Evolutionary conservation across 2,329 filamentous ascomycete genomes (phyloP).

Genomic region (Saccharata proteae): DNA sequence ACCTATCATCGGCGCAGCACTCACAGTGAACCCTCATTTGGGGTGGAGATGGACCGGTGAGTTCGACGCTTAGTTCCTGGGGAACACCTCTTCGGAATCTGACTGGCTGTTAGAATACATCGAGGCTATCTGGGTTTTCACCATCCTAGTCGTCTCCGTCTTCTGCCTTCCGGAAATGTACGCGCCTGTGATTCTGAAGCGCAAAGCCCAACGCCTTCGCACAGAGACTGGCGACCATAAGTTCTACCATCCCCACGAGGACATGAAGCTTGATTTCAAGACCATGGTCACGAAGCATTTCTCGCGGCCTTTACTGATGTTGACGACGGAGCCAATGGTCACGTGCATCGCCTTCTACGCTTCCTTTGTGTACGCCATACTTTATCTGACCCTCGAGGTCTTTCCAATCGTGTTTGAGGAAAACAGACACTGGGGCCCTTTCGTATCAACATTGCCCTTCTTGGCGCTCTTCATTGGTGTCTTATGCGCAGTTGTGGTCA

Average conservation of each 20-base stretch:
- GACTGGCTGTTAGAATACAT: no score
- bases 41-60: constrained; percentile 47
- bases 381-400: constrained; percentile 16
- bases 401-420: constrained; percentile 26
- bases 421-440: constrained; percentile 45
- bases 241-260: constrained; percentile 39
- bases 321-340: constrained; percentile 17
- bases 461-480: constrained; percentile 50
- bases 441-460: constrained; percentile 50
- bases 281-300: constrained; percentile 28
- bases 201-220: constrained; percentile 44
- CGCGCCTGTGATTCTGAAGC: constrained; percentile 47
- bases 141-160: constrained; percentile 48
- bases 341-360: constrained; percentile 11
- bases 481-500: constrained; percentile 43
- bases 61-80: constrained; percentile 25
- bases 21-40: constrained; percentile 30
- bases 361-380: constrained; percentile 15
- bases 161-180: constrained; percentile 56
- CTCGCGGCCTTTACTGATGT: constrained; percentile 37
- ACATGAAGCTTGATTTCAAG: constrained; percentile 34
- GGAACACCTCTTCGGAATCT: constrained; percentile 11
- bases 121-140: constrained; percentile 33
- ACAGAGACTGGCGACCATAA: constrained; percentile 48
- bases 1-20: constrained; percentile 32